Conservation (phyloP, 257 asterid species). For the Marsdenia floribunda region DNA sequence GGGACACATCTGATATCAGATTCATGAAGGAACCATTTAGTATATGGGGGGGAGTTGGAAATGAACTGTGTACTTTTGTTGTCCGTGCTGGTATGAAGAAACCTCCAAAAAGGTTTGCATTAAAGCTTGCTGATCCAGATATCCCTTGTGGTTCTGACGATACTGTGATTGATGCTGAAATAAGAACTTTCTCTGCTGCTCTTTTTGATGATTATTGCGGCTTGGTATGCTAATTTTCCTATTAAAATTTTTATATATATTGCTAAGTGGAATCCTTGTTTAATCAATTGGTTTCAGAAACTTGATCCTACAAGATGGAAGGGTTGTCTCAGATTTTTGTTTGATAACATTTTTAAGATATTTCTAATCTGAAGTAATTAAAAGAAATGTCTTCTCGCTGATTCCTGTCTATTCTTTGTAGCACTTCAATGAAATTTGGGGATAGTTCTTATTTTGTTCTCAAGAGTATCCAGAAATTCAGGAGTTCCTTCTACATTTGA, state of each 20-base stretch:
- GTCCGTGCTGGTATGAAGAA: conserved; percentile 70
- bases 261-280: neutral
- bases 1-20: conserved; percentile 86
- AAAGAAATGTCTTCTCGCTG: neutral
- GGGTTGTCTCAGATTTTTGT: neutral
- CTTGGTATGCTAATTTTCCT: conserved; percentile 44
- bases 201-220: conserved; percentile 97
- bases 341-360: neutral
- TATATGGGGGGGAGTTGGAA: conserved; percentile 81
- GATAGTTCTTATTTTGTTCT: neutral
- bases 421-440: neutral
- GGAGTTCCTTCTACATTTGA: neutral
- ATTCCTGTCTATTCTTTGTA: neutral
- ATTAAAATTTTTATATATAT: neutral
- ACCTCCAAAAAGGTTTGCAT: conserved; percentile 89
- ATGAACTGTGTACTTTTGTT: conserved; percentile 75
- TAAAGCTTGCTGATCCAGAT: conserved; percentile 69
- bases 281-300: neutral
- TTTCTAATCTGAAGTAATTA: neutral
- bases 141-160: conserved; percentile 58
- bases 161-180: conserved; percentile 69
- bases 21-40: conserved; percentile 65
- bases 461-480: neutral
- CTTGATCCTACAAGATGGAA: neutral
- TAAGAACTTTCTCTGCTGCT: conserved; percentile 85